Conservation (phyloP, 768 basidiomycete genomes). For the Podaxis sp. region DNA sequence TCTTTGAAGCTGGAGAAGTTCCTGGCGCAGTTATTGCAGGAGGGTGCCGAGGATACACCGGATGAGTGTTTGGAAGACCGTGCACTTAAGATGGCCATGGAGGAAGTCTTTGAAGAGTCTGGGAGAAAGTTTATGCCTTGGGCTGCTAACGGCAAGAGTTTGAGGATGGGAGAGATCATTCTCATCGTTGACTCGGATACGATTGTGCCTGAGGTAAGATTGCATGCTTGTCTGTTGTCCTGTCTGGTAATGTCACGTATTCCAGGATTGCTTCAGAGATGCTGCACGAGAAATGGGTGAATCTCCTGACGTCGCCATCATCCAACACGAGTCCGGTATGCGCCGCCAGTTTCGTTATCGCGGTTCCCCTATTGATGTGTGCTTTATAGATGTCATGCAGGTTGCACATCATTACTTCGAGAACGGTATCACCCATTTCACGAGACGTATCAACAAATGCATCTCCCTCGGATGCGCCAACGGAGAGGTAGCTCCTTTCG, state of each 20-base stretch:
- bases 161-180: conserved; percentile 76
- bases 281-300: conserved; percentile 82
- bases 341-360: conserved; percentile 10
- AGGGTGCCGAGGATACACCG: conserved; percentile 33
- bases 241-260: not conserved
- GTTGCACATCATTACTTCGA: conserved; percentile 88
- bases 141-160: conserved; percentile 68
- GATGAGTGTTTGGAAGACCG: conserved; percentile 64
- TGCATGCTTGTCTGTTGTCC: not conserved
- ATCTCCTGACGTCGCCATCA: conserved; percentile 78
- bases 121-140: conserved; percentile 55
- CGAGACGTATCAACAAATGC: conserved; percentile 79
- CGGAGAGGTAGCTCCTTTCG: conserved; percentile 79
- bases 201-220: conserved; percentile 59
- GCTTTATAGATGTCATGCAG: conserved; percentile 68
- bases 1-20: conserved; percentile 57
- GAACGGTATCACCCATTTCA: conserved; percentile 87
- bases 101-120: conserved; percentile 64
- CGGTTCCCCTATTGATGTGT: not conserved
- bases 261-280: conserved; percentile 81
- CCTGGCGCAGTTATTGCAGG: conserved; percentile 41
- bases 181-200: conserved; percentile 81
- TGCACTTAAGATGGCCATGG: conserved; percentile 68
- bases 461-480: conserved; percentile 78
- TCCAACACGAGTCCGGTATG: conserved; percentile 79